A percentile compares a stretch with the other conserved stretches of the same genome.
Conservation (phyloP, 2,329 filamentous ascomycete genomes). For the Raffaelea arxii region DNA sequence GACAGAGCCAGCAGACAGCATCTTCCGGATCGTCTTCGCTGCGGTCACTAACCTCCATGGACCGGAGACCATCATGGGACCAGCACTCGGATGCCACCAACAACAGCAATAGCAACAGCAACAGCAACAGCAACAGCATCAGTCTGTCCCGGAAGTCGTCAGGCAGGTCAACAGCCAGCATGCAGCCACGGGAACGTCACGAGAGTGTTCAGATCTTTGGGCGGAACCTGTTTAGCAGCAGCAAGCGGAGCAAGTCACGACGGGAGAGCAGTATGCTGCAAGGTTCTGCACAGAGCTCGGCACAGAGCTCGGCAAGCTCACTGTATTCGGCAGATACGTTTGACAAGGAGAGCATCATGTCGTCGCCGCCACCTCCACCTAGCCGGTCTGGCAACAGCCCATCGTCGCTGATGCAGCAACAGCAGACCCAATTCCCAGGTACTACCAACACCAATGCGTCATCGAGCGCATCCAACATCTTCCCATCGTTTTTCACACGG, state of each 20-base stretch:
- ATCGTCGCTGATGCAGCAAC: not conserved
- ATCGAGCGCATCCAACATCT: slow-evolving; percentile 27
- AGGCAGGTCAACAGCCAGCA: slow-evolving; percentile 41
- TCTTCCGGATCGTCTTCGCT: slow-evolving; percentile 49
- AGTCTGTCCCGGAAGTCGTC: slow-evolving; percentile 46
- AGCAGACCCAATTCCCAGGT: slow-evolving; percentile 3
- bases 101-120: too few relatives aligned
- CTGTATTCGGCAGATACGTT: slow-evolving; percentile 35
- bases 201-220: slow-evolving; percentile 52
- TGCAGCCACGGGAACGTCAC: slow-evolving; percentile 42
- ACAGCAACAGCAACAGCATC: too few relatives aligned
- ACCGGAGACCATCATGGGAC: slow-evolving; percentile 38
- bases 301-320: slow-evolving; percentile 38
- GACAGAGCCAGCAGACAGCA: slow-evolving; percentile 31
- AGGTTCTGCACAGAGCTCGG: too few relatives aligned
- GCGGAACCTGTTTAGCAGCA: slow-evolving; percentile 43
- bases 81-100: slow-evolving; percentile 29
- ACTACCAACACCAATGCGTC: not conserved
- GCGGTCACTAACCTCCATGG: slow-evolving; percentile 32
- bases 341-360: slow-evolving; percentile 16
- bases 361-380: slow-evolving; percentile 13
- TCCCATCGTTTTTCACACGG: slow-evolving; percentile 41
- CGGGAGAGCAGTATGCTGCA: slow-evolving; percentile 42
- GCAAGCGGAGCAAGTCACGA: slow-evolving; percentile 38
- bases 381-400: slow-evolving; percentile 14